These are phyloP conservation scores for Penicillium taxi DNA, from an alignment of 495 filamentous ascomycete species.

Conservation along the genomic window DNA sequence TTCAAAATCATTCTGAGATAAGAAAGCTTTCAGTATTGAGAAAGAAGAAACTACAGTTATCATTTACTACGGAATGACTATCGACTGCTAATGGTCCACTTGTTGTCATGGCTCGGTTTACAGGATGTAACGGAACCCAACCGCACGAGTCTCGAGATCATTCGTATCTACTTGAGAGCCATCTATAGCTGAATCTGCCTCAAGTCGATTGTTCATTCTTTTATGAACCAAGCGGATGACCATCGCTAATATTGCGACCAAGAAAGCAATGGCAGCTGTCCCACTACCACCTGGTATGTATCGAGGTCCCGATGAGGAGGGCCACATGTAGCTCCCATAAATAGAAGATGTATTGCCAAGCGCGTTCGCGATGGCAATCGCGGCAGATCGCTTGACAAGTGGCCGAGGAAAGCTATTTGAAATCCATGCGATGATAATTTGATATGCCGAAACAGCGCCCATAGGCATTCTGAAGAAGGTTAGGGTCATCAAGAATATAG, in stretches of 20 bases:
- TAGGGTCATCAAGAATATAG: neutral
- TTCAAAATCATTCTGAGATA: no score
- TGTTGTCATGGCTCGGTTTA: no score
- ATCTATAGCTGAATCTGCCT: slow-evolving; percentile 29
- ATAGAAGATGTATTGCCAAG: slow-evolving; percentile 62
- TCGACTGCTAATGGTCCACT: no score
- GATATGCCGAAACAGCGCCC: slow-evolving; percentile 58
- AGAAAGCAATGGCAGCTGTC: slow-evolving; percentile 22
- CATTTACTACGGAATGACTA: no score
- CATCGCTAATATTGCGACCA: slow-evolving; percentile 22
- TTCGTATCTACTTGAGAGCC: slow-evolving; percentile 12
- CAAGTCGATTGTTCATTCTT: slow-evolving; percentile 54
- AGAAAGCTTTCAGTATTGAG: no score
- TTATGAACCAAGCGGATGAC: slow-evolving; percentile 41
- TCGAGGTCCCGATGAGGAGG: slow-evolving; percentile 33
- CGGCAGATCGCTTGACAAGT: slow-evolving; percentile 55
- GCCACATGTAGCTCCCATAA: slow-evolving; percentile 72
- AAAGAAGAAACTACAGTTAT: no score
- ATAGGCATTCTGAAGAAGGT: slow-evolving; percentile 30
- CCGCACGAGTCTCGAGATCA: slow-evolving; percentile 38
- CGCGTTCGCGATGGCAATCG: slow-evolving; percentile 70
- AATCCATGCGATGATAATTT: slow-evolving; percentile 60
- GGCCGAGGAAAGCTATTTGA: slow-evolving; percentile 71
- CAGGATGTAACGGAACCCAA: slow-evolving; percentile 52
- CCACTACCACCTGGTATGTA: slow-evolving; percentile 31